phyloP scores from a whole-genome alignment of 2,329 filamentous ascomycete genomes.

The Tolypocladium pustulatum region DNA sequence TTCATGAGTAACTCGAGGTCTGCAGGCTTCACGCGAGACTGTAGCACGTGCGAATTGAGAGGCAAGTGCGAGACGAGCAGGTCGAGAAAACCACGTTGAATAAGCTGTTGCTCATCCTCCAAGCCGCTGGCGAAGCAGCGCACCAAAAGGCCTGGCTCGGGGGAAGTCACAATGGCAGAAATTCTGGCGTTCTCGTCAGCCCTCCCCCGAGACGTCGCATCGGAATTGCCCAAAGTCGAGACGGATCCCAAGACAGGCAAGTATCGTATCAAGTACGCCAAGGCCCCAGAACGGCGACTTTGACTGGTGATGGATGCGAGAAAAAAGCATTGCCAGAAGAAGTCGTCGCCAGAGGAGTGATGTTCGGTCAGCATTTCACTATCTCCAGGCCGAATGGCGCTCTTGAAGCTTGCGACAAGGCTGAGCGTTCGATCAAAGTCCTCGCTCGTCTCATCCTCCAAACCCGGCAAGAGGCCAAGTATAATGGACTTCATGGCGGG shows the following conservation, averaged over 20 bases:
- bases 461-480: conserved; percentile 75
- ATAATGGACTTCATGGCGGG: conserved; percentile 87
- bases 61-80: conserved; percentile 84
- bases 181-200: conserved; percentile 30
- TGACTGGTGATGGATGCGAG: conserved; percentile 84
- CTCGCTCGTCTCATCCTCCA: conserved; percentile 94
- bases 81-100: conserved; percentile 90
- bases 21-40: conserved; percentile 57
- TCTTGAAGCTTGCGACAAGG: conserved; percentile 68
- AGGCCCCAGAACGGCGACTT: conserved; percentile 70
- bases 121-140: conserved; percentile 89
- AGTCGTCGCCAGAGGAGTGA: conserved; percentile 61
- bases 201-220: conserved; percentile 1
- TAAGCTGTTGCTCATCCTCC: conserved; percentile 75
- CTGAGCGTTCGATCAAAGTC: conserved; percentile 85
- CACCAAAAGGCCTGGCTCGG: conserved; percentile 82
- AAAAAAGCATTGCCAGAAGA: conserved; percentile 98
- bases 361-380: conserved; percentile 39
- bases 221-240: conserved; percentile 1
- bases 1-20: conserved; percentile 76
- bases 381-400: conserved; percentile 46
- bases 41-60: conserved; percentile 70
- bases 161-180: conserved; percentile 62
- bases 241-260: conserved; percentile 43
- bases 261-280: conserved; percentile 74